Base-by-base conservation (phyloP, 1,284 basidiomycete genomes). In the Ustilago bromivora region DNA sequence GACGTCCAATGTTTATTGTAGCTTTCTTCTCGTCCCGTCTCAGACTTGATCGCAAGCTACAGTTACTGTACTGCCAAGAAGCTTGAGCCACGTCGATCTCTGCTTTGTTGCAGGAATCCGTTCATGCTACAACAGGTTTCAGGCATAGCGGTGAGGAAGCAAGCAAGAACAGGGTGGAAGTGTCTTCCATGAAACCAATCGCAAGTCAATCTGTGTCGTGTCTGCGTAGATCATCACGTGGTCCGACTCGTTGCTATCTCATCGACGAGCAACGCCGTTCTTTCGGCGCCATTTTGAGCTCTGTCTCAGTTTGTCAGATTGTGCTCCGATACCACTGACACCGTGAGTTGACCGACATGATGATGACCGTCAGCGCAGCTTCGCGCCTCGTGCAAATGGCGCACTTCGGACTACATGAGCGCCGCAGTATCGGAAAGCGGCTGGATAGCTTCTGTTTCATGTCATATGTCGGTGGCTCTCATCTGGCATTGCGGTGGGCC, bases 91-190 rank as follows among this genome's bases (percentile, higher is more conserved):
- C 13, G 49, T 56, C 54, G 54, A 56, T 56, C 54, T 56, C 36
- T 56, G 54, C 54, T 41, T 28, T 56, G 54, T 38, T 56, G 54
- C 54, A 41, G 54, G 54, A 19, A 12, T 56, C 36, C 23, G 3
- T 19, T 10, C 35, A 51, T 17, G 49, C 19, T 19, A 46, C 43
- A 46, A 46, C 15, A 46, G 43, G n/a, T 4, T 19, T 19, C n/a
- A 19, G 7, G n/a, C 11, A 15, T 46, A 6, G 23, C 23, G 23
- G 23, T 28, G 3, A 28, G 23, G 3, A 28, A 28, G 23, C 23
- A 28, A 28, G 23, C 23, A 28, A 28, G 23, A 28, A 28, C 23
- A 28, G 23, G 23, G 23, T 28, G 23, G 23, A 28, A 28, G 23
- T 28, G 23, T 28, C 23, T 3, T 28, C 23, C 23, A 28, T 28